Base-by-base conservation (phyloP, 192 early-diverging fungal species). In the Phlyctochytrium arcticum region DNA sequence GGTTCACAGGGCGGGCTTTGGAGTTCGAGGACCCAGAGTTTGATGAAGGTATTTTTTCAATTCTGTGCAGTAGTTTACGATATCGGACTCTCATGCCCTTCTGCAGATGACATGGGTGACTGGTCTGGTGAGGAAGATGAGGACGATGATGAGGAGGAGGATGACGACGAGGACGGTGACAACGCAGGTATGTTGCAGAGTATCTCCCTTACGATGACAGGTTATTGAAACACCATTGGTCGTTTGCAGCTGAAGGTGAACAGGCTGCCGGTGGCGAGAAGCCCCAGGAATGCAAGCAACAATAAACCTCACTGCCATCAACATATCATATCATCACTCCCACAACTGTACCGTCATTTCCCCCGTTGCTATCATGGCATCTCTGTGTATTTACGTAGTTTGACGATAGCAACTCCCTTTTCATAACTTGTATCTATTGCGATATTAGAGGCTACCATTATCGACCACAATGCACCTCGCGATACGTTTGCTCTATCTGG, bases 1-100 rank as follows among this genome's bases (percentile, higher is more conserved):
- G 92, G 90, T 99, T 98, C 81, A 98, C 97, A 21, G 97, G 97
- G 71, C 89, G 92, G 74, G 97, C 97, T 42, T 80, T 98, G 36
- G 85, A 89, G 60, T 92, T 90, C 75, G 90, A 92, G 61, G 86
- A 90, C 33, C 77, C 75, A 53, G 79, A 75, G 10, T 72, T 70
- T 6, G 84, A 78, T 58, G 82, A 82, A 46, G 61, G 36, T 57
- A 48, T 47, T 64, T 0, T 17, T 37, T 46, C 21, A 8, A 30
- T 15, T 8, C 3, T 10, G 7, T 26, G 24, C n/a, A 19, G 23
- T 4, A 10, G 30, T 21, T 7, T 7, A 57, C 26, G n/a, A 15
- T 23, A n/a, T 57, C 5, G 5, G 3, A 36, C 36, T 26, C 51
- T 54, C 6, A 29, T 26, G 39, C 39, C n/a, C 15, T 9, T 70